Percentiles rank a stretch among this genome's conserved stretches.
phyloP scores from a whole-genome alignment of 2,329 filamentous ascomycete genomes.

The Aspergillus costaricaensis region DNA sequence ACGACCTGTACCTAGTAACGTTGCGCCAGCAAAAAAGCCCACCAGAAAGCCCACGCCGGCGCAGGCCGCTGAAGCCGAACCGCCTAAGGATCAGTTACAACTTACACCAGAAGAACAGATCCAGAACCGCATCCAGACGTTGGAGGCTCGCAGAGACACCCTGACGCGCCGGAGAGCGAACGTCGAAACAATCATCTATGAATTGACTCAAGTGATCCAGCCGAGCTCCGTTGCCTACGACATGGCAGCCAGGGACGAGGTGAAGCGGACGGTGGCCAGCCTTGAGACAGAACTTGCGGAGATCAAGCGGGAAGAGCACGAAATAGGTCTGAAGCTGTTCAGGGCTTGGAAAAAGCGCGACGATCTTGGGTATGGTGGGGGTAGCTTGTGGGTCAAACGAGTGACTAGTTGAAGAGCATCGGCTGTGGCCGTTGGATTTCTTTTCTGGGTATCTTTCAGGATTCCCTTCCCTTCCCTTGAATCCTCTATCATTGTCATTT shows the following conservation, averaged over 20 bases:
- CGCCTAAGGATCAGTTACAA: slow-evolving; percentile 60
- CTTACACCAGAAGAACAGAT: slow-evolving; percentile 63
- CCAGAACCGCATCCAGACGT: slow-evolving; percentile 64
- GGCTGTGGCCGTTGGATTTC: slow-evolving; percentile 3
- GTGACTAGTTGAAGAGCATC: slow-evolving; percentile 61
- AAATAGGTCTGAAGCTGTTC: slow-evolving; percentile 73
- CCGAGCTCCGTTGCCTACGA: slow-evolving; percentile 67
- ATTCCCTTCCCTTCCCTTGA: slow-evolving; percentile 11
- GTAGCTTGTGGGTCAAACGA: slow-evolving; percentile 75
- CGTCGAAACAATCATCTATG: slow-evolving; percentile 69
- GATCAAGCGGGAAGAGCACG: slow-evolving; percentile 74
- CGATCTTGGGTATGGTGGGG: slow-evolving; percentile 52
- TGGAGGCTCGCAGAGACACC: slow-evolving; percentile 66
- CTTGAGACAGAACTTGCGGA: slow-evolving; percentile 69
- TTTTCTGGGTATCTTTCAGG: slow-evolving; percentile 13
- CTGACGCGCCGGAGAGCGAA: slow-evolving; percentile 70
- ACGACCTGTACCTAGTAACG: slow-evolving; percentile 38
- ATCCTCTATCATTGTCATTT: background rate
- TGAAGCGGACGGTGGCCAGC: slow-evolving; percentile 65
- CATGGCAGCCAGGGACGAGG: slow-evolving; percentile 60
- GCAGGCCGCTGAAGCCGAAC: slow-evolving; percentile 24
- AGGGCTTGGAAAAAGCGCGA: slow-evolving; percentile 74
- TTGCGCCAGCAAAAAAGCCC: slow-evolving; percentile 36
- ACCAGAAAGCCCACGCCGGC: slow-evolving; percentile 48
- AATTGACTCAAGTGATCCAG: slow-evolving; percentile 78